Base-by-base conservation (phyloP, 441 rosid genomes). In the Pelargonium cotyledonis region DNA sequence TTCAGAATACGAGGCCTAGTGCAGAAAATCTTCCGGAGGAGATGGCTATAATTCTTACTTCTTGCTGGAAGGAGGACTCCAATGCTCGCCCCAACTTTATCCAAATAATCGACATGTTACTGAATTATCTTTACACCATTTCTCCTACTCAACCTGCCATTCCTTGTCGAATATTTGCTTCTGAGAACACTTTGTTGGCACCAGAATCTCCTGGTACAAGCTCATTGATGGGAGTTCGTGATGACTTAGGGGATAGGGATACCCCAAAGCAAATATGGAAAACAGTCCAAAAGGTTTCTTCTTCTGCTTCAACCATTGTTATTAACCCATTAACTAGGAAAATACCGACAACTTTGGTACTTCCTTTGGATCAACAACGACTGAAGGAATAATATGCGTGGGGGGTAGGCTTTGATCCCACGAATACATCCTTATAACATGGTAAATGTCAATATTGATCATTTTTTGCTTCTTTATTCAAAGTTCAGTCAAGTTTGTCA, bases 31-130 rank as follows among this genome's bases (percentile, higher is more conserved):
- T 88, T 66, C 89, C 89, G 0, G 86, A 82, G 65, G 93, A 84
- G 64, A 72, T 88, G 68, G 84, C 85, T 0, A 68, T 64, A 57
- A 76, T 88, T 70, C 80, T 86, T 68, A 84, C 86, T 62, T 88
- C 89, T 0, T 86, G 89, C 72, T 88, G 93, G 93, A 80, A 85
- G 77, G 90, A 88, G 73, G 88, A 86, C 69, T 88, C 93, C 0
- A 80, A 83, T 77, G 75, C 84, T 31, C 84, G 90, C 68, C 86
- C 90, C 3, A 80, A 84, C 78, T 88, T 88, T 71, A 84, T 76
- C 53, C 84, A 84, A 67, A 88, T 85, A 73, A 84, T 88, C 75
- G 85, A 83, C 49, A 80, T 83, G 83, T 84, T 85, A 40, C 85
- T 83, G 47, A 84, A 77, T 69, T 80, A 85, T 78, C 85, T 81